Evolutionary conservation across 2,329 filamentous ascomycete species (phyloP), one percentile per base, ranked within the genome.

Genomic region (Cercospora sp.): DNA sequence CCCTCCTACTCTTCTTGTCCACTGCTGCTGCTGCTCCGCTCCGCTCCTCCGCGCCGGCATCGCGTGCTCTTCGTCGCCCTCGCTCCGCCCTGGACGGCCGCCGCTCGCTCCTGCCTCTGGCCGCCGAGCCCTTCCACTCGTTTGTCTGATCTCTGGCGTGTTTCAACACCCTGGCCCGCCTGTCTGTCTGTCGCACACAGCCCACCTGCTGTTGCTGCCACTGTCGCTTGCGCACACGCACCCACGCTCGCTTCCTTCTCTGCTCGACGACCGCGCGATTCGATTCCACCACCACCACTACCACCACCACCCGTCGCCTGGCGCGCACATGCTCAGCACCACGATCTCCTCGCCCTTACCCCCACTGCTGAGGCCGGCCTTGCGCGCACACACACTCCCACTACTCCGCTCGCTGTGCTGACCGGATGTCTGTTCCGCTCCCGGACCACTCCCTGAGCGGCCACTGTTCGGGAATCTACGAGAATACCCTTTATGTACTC

Each of bases 401-500:
- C 37, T 28, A 24, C 55, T 45, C 59, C 55, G 62, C 60, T 55
- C 43, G 58, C 68, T 63, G 68, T 69, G 69, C 70, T 71, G 72
- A 59, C 63, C 53, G 62, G 61, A 96, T 96, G 93, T 83, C 88
- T 76, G 84, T 90, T 66, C 92, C 93, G 60, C 82, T 88, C 76
- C 93, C 93, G 63, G 82, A 86, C 63, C 85, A 88, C 77, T 83
- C 89, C 70, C 82, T 97, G 78, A 87, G 89, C 79, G 88, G 90
- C 80, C 89, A 92, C 76, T 98, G 94, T 81, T 93, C 93, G 67
- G 88, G 91, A 76, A 86, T 97, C 70, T 85, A 92, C 82, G 85
- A 93, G 77, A 89, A 93, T 79, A 93, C 89, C 12, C 87, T 98
- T 63, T 98, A 96, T 82, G 89, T 91, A 57, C 97, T 92, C 79